A percentile compares a stretch with the other conserved stretches of the same genome.
Evolutionary conservation across 495 filamentous ascomycete species (phyloP).

Genomic region (Lasiosphaeria hispida): DNA sequence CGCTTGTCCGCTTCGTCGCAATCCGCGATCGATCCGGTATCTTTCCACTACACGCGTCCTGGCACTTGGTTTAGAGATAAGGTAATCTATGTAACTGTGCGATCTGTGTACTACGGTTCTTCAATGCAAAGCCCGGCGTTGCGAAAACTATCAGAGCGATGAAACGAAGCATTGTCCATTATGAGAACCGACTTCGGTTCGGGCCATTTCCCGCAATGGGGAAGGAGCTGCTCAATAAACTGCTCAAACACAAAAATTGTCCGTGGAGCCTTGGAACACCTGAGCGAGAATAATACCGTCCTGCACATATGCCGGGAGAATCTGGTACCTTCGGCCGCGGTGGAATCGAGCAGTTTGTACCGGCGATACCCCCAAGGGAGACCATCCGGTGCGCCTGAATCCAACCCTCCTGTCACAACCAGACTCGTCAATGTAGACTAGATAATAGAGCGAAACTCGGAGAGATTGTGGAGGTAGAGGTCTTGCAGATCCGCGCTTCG

Average conservation of each 20-base stretch:
- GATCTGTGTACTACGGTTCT: too few relatives aligned
- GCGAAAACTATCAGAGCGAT: slow-evolving; percentile 1
- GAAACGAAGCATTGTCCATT: slow-evolving; percentile 10
- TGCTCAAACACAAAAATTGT: not conserved
- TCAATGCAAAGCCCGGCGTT: too few relatives aligned
- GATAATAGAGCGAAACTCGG: slow-evolving; percentile 2
- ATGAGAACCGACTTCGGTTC: slow-evolving; percentile 8
- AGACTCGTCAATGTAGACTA: slow-evolving; percentile 5
- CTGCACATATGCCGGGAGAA: slow-evolving; percentile 6
- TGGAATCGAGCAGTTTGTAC: slow-evolving; percentile 6
- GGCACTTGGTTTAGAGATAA: too few relatives aligned
- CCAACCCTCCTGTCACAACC: slow-evolving; percentile 3
- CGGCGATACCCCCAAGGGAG: not conserved
- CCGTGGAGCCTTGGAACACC: not conserved
- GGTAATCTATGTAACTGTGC: too few relatives aligned
- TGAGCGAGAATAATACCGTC: slow-evolving; percentile 1
- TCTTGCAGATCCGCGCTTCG: slow-evolving; percentile 5
- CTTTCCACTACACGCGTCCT: too few relatives aligned
- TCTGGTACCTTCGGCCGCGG: not conserved
- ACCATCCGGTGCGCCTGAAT: slow-evolving; percentile 4
- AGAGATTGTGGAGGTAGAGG: slow-evolving; percentile 4
- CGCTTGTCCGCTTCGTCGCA: too few relatives aligned
- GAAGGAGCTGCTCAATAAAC: slow-evolving; percentile 1
- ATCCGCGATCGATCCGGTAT: too few relatives aligned
- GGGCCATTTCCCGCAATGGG: slow-evolving; percentile 6